phyloP scores from a whole-genome alignment of 768 basidiomycete genomes.

The Pholiota microspora region DNA sequence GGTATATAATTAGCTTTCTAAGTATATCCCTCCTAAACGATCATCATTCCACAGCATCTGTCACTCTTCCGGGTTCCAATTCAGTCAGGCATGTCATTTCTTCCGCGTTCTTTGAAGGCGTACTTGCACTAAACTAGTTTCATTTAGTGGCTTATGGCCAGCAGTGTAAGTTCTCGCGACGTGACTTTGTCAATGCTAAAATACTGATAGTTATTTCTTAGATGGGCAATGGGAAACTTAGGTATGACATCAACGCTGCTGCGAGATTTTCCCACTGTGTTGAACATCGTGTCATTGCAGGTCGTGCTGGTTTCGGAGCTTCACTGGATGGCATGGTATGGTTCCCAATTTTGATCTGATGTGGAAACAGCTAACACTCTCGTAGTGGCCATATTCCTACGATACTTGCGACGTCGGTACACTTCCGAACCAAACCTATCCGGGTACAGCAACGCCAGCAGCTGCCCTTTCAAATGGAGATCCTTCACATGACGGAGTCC shows the following conservation, averaged over 20 bases:
- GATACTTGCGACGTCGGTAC: constrained; percentile 82
- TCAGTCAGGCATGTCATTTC: constrained; percentile 22
- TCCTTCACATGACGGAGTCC: constrained; percentile 33
- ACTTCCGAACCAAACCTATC: constrained; percentile 70
- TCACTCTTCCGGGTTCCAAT: constrained; percentile 31
- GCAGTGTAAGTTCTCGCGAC: constrained; percentile 29
- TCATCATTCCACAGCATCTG: constrained; percentile 21
- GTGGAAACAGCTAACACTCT: not conserved
- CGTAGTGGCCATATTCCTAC: constrained; percentile 66
- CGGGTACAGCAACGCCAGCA: constrained; percentile 48
- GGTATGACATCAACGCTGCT: constrained; percentile 21
- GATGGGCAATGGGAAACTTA: constrained; percentile 55
- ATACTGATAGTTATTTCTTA: constrained; percentile 1
- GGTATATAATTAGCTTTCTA: constrained; percentile 11
- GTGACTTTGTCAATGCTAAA: not conserved
- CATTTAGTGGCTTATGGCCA: constrained; percentile 37
- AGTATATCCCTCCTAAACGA: not conserved
- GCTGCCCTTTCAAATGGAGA: constrained; percentile 43
- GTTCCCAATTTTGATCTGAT: not conserved
- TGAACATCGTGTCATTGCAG: constrained; percentile 18
- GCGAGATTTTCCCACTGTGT: not conserved
- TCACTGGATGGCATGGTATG: constrained; percentile 66
- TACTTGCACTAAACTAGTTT: not conserved
- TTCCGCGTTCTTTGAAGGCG: not conserved
- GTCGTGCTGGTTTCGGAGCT: constrained; percentile 73